These are phyloP conservation scores for Massarina eburnea DNA, from an alignment of 2,329 filamentous ascomycete species.

Conservation along the genomic window DNA sequence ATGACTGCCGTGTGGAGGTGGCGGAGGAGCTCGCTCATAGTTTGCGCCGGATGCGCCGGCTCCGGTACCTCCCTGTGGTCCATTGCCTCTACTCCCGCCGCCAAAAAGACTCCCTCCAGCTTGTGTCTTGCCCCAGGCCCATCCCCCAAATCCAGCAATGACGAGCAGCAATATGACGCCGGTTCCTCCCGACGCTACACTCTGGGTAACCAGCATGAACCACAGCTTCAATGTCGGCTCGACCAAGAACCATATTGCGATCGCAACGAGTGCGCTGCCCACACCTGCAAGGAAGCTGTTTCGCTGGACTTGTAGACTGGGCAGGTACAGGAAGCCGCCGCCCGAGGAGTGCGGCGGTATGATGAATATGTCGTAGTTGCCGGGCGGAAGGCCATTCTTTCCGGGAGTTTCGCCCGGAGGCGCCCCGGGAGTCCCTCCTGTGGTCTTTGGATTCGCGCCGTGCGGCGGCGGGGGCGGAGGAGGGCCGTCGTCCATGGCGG, in stretches of 20 bases:
- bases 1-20: constrained; percentile 37
- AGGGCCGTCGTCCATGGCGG: constrained; percentile 50
- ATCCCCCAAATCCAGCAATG: constrained; percentile 74
- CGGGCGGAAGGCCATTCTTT: constrained; percentile 69
- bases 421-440: constrained; percentile 32
- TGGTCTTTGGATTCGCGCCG: constrained; percentile 71
- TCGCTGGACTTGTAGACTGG: constrained; percentile 78
- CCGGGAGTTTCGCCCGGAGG: too few species aligned
- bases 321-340: constrained; percentile 89
- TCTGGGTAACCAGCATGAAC: constrained; percentile 69
- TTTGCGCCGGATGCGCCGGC: constrained; percentile 24
- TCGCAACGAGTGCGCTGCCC: constrained; percentile 70
- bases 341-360: constrained; percentile 90
- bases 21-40: constrained; percentile 33
- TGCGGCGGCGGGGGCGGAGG: constrained; percentile 86
- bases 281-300: constrained; percentile 93
- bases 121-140: constrained; percentile 71
- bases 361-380: constrained; percentile 97
- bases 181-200: constrained; percentile 59
- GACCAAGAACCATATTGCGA: constrained; percentile 72
- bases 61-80: constrained; percentile 34
- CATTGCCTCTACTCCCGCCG: constrained; percentile 30
- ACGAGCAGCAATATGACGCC: constrained; percentile 72
- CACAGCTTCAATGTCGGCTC: constrained; percentile 73
- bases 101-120: constrained; percentile 46